A percentile compares a stretch with the other conserved stretches of the same genome.
These are phyloP conservation scores for Syzygium oleosum DNA, from an alignment of 345 rosid genomes.

Conservation along the genomic window DNA sequence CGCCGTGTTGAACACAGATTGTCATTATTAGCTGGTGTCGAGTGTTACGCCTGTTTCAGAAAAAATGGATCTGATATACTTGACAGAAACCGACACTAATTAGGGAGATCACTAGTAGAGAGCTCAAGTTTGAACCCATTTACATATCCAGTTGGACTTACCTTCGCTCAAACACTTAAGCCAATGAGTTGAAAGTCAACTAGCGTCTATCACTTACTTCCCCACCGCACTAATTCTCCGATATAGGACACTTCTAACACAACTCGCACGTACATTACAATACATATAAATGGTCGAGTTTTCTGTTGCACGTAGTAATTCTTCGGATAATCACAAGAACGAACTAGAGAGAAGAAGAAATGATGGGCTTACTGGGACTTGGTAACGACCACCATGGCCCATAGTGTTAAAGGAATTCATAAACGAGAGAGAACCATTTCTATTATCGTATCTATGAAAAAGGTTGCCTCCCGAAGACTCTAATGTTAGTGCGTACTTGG, in stretches of 20 bases:
- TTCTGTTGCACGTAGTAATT: neutral
- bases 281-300: neutral
- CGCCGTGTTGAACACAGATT: neutral
- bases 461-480: neutral
- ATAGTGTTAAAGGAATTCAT: neutral
- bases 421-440: neutral
- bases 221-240: neutral
- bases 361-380: neutral
- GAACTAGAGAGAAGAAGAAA: neutral
- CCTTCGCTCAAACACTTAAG: too few species aligned
- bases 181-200: fast-evolving
- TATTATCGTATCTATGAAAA: neutral
- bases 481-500: neutral
- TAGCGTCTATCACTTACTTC: too few species aligned
- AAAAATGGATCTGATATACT: neutral
- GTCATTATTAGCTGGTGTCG: neutral
- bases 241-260: neutral
- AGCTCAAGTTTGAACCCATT: too few species aligned
- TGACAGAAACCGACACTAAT: too few species aligned
- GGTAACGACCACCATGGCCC: neutral
- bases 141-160: too few species aligned
- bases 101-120: too few species aligned
- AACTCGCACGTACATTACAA: neutral
- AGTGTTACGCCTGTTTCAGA: neutral
- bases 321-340: neutral